Percentiles rank a stretch among this genome's conserved stretches.
Conservation (phyloP, 495 filamentous ascomycete genomes). For the Xanthoparmelia taractica region DNA sequence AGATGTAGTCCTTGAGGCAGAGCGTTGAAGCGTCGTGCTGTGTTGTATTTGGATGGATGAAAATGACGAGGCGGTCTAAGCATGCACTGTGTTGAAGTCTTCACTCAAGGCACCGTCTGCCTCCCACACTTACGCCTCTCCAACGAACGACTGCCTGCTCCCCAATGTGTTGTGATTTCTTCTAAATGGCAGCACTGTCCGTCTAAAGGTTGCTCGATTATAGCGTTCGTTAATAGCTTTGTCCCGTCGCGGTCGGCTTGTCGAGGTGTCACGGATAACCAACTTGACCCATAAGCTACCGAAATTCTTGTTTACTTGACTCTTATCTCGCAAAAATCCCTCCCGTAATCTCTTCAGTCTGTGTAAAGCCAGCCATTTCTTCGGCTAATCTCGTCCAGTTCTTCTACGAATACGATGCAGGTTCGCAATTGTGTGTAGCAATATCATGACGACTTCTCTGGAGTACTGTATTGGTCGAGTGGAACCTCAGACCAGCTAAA, state of each 20-base stretch:
- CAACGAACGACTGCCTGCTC: neutral
- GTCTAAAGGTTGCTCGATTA: neutral
- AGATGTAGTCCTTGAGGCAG: neutral
- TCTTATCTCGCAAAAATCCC: neutral
- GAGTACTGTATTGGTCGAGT: conserved; percentile 8
- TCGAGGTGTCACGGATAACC: neutral
- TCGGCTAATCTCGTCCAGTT: neutral
- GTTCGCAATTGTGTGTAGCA: neutral
- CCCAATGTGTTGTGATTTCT: neutral
- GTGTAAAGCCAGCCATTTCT: neutral
- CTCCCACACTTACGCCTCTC: neutral
- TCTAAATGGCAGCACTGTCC: neutral
- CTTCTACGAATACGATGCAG: neutral
- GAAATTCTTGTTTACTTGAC: neutral
- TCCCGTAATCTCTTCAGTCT: neutral
- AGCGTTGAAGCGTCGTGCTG: too few species aligned
- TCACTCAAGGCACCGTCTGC: neutral
- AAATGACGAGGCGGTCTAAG: neutral
- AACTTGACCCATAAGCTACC: neutral
- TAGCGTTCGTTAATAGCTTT: neutral
- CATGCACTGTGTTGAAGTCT: neutral
- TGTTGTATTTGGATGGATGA: too few species aligned
- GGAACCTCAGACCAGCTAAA: conserved; percentile 6
- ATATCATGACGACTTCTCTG: conserved; percentile 12
- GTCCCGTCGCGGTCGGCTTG: neutral